Conservation (phyloP, 148 eudicot species). For the Diospyros kaki region DNA sequence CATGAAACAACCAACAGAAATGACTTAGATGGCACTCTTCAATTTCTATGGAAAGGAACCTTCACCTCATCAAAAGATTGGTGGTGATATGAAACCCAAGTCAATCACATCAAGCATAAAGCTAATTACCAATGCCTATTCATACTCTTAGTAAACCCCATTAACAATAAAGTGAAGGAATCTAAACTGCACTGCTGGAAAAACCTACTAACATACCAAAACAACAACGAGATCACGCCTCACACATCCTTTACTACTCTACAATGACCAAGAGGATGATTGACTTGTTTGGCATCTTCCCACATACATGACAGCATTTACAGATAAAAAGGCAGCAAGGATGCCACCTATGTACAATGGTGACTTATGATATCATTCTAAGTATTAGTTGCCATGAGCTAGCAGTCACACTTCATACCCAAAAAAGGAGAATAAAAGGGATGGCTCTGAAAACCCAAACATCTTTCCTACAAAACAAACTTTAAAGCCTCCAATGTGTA, state of each 20-base stretch:
- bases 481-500: not conserved
- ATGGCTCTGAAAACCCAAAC: not conserved
- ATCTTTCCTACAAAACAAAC: not conserved
- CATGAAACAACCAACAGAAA: no score
- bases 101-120: not conserved
- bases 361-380: no score
- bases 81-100: no score
- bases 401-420: no score
- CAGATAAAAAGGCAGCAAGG: not conserved
- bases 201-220: not conserved
- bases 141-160: not conserved
- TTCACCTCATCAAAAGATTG: no score
- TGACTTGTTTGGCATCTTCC: not conserved
- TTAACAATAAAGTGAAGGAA: no score
- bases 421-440: no score
- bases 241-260: not conserved
- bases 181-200: not conserved
- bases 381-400: no score
- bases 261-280: not conserved
- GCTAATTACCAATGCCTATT: not conserved
- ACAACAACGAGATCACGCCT: no score
- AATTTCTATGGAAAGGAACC: no score
- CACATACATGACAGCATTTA: not conserved
- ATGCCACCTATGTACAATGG: no score
- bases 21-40: no score